phyloP scores from a whole-genome alignment of 306 rosid genomes.

The Coriaria nepalensis region DNA sequence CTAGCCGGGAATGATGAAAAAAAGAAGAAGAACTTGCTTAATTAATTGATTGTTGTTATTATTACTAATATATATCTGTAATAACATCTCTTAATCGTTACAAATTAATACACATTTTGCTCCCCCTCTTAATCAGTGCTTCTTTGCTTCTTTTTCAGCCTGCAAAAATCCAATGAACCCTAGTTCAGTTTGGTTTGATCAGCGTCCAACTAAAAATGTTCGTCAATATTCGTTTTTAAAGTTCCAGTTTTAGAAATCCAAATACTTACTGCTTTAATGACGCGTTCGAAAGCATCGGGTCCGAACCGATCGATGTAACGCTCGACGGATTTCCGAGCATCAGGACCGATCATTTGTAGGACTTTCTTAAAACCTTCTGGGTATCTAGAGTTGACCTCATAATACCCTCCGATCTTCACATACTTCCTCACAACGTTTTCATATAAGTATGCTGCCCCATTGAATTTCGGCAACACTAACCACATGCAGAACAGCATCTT shows the following conservation, averaged over 20 bases:
- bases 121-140: conserved; percentile 20
- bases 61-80: no score
- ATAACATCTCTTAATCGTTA: no score
- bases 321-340: conserved; percentile 71
- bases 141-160: conserved; percentile 86
- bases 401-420: conserved; percentile 32
- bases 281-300: conserved; percentile 57
- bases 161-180: conserved; percentile 18
- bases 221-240: background rate
- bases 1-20: no score
- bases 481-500: conserved; percentile 68
- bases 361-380: conserved; percentile 48
- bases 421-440: conserved; percentile 61
- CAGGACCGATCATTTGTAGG: conserved; percentile 69
- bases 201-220: background rate
- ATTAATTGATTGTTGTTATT: no score
- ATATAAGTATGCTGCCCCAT: conserved; percentile 79
- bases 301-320: conserved; percentile 53
- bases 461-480: conserved; percentile 81
- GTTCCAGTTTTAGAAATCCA: background rate
- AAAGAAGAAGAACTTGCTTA: no score
- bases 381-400: conserved; percentile 17
- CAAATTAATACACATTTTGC: no score
- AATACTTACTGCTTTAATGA: conserved; percentile 44
- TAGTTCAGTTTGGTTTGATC: background rate